Base-by-base conservation (phyloP, 1,284 basidiomycete genomes). In the Farysia itapuensis region DNA sequence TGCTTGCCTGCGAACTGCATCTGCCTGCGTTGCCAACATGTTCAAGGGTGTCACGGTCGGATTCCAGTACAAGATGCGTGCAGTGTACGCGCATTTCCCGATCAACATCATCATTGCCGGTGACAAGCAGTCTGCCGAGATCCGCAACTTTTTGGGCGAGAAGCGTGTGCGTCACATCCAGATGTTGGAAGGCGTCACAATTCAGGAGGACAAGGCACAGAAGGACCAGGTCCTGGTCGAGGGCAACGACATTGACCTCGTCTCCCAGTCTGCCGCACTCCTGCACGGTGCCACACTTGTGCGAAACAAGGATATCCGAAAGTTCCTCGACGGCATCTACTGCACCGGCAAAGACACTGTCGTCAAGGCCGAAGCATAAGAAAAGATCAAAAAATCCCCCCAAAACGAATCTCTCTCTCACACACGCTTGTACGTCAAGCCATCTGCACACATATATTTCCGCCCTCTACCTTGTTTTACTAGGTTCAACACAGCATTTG, bases 41-140 rank as follows among this genome's bases (percentile, higher is more conserved):
- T 85, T 98, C 80, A 93, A 82, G 72, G 69, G 70, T 65, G 70
- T 72, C 24, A 97, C 92, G 43, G 90, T 92, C 87, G 95, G 94
- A 63, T 98, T 97, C 87, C 86, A 87, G 77, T 99, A 99, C 86
- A 98, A 98, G 87, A 77, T 77, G 75, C 70, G 78, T 42, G 71
- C 93, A 28, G 95, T 98, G 51, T 99, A 98, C 79, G 95, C 95
- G 76, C 95, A 99, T 84, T 99, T 99, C 84, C 95, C 95, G 66
- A 96, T 99, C 84, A 98, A 99, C 84, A 88, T 90, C 79, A 97
- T 98, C 80, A 91, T 97, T 77, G 86, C 88, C 79, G 86, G 88
- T 33, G 81, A 81, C 70, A 90, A 90, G 49, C 78, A 78, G 44
- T 82, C 86, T 42, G 80, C 96, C 52, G 94, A 98, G 81, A 98